Evolutionary conservation across 2,329 filamentous ascomycete genomes (phyloP), one percentile per base, ranked within the genome.

Genomic region (Fonsecaea nubica): DNA sequence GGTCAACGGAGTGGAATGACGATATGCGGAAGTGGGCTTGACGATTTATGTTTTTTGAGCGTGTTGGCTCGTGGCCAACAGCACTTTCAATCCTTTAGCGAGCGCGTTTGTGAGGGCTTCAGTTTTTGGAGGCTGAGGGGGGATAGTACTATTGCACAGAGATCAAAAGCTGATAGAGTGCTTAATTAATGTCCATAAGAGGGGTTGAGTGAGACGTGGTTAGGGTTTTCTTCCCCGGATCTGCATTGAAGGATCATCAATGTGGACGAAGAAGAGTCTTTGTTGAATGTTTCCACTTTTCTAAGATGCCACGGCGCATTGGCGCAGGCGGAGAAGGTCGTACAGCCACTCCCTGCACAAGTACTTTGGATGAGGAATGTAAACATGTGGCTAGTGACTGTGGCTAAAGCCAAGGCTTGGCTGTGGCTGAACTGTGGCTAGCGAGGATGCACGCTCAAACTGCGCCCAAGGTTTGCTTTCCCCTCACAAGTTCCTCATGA

Each of bases 1-100:
- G 57, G 57, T 64, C 45, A 61, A 63, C 53, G 38, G 61, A 50
- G 25, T 30, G 58, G 58, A 32, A 57, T 63, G 64, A 69, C 52
- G 67, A 69, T 62, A 56, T 64, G 25, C 21, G 10, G n/a, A 53
- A 63, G 50, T 65, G 57, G 64, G 68, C 55, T 54, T 70, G 68
- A 70, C 62, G 68, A 70, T 68, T 68, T 68, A 68, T 66, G 65
- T 56, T 58, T 68, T 68, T 57, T 68, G 54, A 52, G 63, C 63
- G 65, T 50, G 57, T 64, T 57, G 52, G 63, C 58, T 68, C 62
- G 60, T 40, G 30, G 58, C 57, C 65, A 68, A 62, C 62, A 65
- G 63, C 62, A 45, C 58, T 50, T 68, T 66, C 68, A 70, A 68
- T 70, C 68, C 65, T 70, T 70, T 66, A 65, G 68, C 68, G 63